These are phyloP conservation scores for Pythium sp. DNA, from an alignment of 352 stramenopile species.

Conservation along the genomic window DNA sequence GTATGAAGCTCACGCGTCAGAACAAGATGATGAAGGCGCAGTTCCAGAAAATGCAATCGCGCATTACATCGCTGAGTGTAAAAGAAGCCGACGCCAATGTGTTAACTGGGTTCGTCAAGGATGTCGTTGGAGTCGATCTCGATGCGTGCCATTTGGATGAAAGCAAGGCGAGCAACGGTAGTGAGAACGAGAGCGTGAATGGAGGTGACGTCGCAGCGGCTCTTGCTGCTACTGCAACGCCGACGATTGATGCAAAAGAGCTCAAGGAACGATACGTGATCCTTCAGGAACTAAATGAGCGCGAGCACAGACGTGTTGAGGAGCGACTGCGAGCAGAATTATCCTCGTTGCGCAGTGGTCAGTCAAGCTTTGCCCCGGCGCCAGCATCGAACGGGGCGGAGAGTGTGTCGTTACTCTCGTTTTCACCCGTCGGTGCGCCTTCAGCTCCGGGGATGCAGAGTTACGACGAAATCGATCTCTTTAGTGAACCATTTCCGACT, in stretches of 20 bases:
- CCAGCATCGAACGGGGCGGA: conserved; percentile 3
- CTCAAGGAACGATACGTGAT: conserved; percentile 54
- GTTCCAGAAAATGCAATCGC: conserved; percentile 73
- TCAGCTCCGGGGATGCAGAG: conserved; percentile 17
- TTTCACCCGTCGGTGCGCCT: conserved; percentile 31
- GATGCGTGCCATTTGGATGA: conserved; percentile 38
- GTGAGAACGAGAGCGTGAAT: conserved; percentile 6
- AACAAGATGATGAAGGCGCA: conserved; percentile 87
- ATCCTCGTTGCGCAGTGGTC: conserved; percentile 13
- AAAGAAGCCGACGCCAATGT: conserved; percentile 47
- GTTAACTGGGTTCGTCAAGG: conserved; percentile 51
- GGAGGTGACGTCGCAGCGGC: conserved; percentile 9
- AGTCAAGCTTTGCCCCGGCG: conserved; percentile 13
- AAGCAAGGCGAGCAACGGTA: conserved; percentile 7
- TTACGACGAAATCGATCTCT: conserved; percentile 63
- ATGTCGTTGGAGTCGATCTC: conserved; percentile 73
- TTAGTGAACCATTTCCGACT: conserved; percentile 22
- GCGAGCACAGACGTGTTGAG: conserved; percentile 26
- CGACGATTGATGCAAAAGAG: conserved; percentile 42
- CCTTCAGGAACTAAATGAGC: conserved; percentile 37
- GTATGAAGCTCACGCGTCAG: conserved; percentile 87
- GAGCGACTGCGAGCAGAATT: conserved; percentile 17
- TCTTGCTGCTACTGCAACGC: not conserved
- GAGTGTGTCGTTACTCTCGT: conserved; percentile 39
- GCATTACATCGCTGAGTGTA: conserved; percentile 31